A percentile compares a stretch with the other conserved stretches of the same genome.
phyloP scores from a whole-genome alignment of 257 asterid genomes.

The Petrea volubilis region DNA sequence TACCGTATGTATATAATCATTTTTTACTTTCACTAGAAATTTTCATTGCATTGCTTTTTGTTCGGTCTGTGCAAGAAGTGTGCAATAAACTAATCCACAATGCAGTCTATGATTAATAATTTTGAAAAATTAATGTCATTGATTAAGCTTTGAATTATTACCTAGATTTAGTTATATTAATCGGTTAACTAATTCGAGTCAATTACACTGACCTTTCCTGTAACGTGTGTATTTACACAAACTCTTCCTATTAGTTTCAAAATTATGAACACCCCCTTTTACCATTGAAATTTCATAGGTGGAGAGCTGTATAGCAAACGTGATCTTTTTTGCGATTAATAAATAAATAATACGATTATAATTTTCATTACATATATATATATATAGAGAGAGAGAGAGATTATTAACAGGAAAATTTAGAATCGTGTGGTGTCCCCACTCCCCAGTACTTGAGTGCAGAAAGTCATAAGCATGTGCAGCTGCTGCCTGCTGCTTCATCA shows the following conservation, averaged over 20 bases:
- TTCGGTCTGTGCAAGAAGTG: background rate
- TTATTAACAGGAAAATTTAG: constrained; percentile 78
- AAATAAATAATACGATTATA: too few relatives aligned
- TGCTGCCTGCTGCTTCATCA: constrained; percentile 86
- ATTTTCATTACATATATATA: background rate
- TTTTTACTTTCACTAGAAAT: background rate
- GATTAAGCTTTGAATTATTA: background rate
- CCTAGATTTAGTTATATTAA: background rate
- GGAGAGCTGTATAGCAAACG: constrained; percentile 35
- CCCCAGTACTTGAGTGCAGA: constrained; percentile 96
- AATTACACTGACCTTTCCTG: too few relatives aligned
- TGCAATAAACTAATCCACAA: background rate
- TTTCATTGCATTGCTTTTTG: background rate
- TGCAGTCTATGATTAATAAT: background rate
- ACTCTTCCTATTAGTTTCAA: too few relatives aligned
- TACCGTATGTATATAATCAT: background rate
- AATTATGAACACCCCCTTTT: too few relatives aligned
- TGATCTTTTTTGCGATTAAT: background rate
- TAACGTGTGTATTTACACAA: too few relatives aligned
- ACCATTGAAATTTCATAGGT: constrained; percentile 63
- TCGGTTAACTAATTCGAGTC: background rate
- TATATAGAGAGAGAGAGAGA: background rate
- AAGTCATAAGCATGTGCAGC: constrained; percentile 99
- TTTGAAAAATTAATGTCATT: background rate
- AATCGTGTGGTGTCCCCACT: constrained; percentile 87